Conservation (phyloP, 768 basidiomycete genomes). For the Serendipita sp. region DNA sequence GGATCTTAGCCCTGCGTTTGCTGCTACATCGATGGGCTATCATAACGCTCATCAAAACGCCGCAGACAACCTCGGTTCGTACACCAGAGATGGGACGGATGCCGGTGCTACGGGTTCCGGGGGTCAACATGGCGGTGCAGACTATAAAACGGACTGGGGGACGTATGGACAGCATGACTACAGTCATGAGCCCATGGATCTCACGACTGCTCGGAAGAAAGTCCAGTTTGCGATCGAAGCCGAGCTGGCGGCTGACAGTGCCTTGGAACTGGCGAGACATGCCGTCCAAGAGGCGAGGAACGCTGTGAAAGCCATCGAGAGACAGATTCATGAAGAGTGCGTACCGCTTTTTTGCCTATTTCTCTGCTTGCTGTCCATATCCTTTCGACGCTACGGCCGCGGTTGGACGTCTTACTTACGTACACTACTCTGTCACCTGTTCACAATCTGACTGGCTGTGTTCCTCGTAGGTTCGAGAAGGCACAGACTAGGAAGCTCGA, state of each 20-base stretch:
- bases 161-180: neutral
- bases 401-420: too few relatives aligned
- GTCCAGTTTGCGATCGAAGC: constrained; percentile 4
- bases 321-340: neutral
- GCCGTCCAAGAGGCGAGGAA: neutral
- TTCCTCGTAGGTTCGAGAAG: neutral
- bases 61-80: neutral
- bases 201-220: neutral
- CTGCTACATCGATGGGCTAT: neutral
- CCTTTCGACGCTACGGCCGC: neutral
- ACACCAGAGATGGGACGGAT: too few relatives aligned
- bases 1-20: neutral
- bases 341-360: neutral
- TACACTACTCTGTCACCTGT: neutral
- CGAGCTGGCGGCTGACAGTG: neutral
- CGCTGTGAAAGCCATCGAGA: neutral
- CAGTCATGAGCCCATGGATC: neutral
- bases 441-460: neutral
- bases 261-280: neutral
- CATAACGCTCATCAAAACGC: neutral
- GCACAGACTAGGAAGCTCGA: neutral
- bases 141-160: neutral
- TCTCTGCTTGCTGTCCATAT: too few relatives aligned
- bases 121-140: neutral
- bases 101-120: too few relatives aligned